Percentiles rank a stretch among this genome's conserved stretches.
Evolutionary conservation across 441 rosid genomes (phyloP).

Genomic region (Gossypium aridum): DNA sequence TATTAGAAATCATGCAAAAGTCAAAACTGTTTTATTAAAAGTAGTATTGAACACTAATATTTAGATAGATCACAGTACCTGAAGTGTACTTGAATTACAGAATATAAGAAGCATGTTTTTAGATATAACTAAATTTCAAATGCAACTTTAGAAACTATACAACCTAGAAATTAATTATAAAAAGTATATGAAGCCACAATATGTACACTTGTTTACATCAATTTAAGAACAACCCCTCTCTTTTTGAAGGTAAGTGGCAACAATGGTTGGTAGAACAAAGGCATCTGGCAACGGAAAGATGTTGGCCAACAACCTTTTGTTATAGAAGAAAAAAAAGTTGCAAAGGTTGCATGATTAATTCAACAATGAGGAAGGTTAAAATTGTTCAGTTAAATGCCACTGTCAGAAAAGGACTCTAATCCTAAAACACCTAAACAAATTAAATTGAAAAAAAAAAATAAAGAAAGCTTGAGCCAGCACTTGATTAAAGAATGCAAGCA

Average conservation of each 20-base stretch:
- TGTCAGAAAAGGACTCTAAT: background rate
- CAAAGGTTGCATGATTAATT: background rate
- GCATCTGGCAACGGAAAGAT: background rate
- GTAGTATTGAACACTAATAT: background rate
- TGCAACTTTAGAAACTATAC: background rate
- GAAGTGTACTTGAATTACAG: background rate
- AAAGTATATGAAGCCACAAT: background rate
- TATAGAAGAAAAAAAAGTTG: background rate
- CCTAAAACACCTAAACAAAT: background rate
- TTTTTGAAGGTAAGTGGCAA: too few species aligned
- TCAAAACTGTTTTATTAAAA: background rate
- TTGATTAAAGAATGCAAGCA: background rate
- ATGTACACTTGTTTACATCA: background rate
- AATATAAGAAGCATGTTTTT: background rate
- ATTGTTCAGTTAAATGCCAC: background rate
- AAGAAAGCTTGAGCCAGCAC: background rate
- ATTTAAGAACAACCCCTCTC: background rate
- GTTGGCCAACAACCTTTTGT: background rate
- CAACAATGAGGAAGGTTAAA: background rate
- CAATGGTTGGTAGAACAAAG: background rate
- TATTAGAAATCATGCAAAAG: background rate
- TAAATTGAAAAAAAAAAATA: background rate
- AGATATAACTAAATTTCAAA: background rate
- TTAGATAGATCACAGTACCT: background rate
- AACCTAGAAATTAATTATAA: background rate